These are phyloP conservation scores for Xylaria longipes DNA, from an alignment of 495 filamentous ascomycete species.

Conservation along the genomic window DNA sequence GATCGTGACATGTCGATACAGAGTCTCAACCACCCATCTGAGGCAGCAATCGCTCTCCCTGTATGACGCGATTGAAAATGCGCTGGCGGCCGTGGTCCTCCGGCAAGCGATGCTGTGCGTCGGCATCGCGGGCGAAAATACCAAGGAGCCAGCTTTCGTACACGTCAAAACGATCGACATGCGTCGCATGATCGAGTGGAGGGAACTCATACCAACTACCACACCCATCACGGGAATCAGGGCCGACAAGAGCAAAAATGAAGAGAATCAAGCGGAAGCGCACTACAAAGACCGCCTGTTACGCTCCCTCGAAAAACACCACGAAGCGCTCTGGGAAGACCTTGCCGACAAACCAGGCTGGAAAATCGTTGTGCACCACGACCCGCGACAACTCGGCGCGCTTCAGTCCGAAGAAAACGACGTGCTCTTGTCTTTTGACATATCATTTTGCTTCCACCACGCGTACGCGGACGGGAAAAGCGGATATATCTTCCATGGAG, in stretches of 20 bases:
- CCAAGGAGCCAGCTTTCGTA: conserved; percentile 36
- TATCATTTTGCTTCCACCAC: conserved; percentile 43
- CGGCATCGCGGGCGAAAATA: conserved; percentile 39
- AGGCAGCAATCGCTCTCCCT: conserved; percentile 16
- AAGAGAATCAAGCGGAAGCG: background rate
- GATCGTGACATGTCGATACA: conserved; percentile 40
- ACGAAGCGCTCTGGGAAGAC: conserved; percentile 38
- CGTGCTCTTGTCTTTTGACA: conserved; percentile 25
- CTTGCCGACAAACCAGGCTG: conserved; percentile 38
- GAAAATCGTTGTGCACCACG: conserved; percentile 36
- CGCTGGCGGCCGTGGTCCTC: conserved; percentile 39
- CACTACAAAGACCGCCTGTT: conserved; percentile 29
- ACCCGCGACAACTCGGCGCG: conserved; percentile 16
- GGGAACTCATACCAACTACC: background rate
- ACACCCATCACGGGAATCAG: background rate
- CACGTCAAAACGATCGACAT: conserved; percentile 34
- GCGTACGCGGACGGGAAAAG: conserved; percentile 40
- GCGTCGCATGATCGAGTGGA: conserved; percentile 35
- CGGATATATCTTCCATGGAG: conserved; percentile 37
- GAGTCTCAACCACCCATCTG: conserved; percentile 16
- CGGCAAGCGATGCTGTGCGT: conserved; percentile 35
- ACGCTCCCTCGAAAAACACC: conserved; percentile 32
- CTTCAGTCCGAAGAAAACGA: conserved; percentile 1
- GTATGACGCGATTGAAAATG: conserved; percentile 28
- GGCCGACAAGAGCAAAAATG: background rate